Conservation (phyloP, 208 protist genomes). For the Strigomonas culicis region DNA sequence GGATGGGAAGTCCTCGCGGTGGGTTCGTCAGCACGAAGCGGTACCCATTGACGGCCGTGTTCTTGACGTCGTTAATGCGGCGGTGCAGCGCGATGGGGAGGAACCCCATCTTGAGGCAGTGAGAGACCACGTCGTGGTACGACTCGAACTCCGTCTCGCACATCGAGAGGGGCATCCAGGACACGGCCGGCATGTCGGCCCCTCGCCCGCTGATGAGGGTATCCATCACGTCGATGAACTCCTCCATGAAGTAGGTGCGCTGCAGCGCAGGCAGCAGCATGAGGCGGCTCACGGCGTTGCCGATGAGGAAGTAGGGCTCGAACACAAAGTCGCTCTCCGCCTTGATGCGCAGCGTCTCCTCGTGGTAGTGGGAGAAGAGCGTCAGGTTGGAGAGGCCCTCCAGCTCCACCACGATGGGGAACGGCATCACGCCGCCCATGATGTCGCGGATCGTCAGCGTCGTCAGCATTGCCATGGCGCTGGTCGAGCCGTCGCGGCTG, state of each 20-base stretch:
- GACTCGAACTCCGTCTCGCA: slow-evolving; percentile 50
- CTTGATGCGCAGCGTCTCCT: slow-evolving; percentile 55
- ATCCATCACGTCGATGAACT: slow-evolving; percentile 79
- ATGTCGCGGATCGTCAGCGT: slow-evolving; percentile 72
- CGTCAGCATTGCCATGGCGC: slow-evolving; percentile 74
- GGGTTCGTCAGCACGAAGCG: slow-evolving; percentile 82
- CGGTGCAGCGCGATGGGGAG: slow-evolving; percentile 73
- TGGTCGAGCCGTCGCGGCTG: slow-evolving; percentile 63
- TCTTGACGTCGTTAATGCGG: slow-evolving; percentile 47
- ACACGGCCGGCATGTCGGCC: slow-evolving; percentile 50
- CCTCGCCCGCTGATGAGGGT: slow-evolving; percentile 68
- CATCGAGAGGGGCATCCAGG: slow-evolving; percentile 45
- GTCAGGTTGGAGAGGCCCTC: slow-evolving; percentile 68
- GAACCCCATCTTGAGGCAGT: slow-evolving; percentile 61
- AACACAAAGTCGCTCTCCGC: slow-evolving; percentile 75
- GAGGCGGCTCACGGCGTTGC: slow-evolving; percentile 72
- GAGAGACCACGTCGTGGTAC: slow-evolving; percentile 70
- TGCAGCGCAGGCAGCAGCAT: slow-evolving; percentile 72
- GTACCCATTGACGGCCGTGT: slow-evolving; percentile 61
- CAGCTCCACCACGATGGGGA: slow-evolving; percentile 77
- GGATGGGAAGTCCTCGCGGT: slow-evolving; percentile 47
- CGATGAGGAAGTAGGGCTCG: slow-evolving; percentile 82
- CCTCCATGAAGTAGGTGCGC: slow-evolving; percentile 75
- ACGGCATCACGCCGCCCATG: slow-evolving; percentile 48
- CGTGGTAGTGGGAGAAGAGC: slow-evolving; percentile 67